These are phyloP conservation scores for Colletotrichum tropicicola DNA, from an alignment of 2,329 filamentous ascomycete genomes.

Conservation along the genomic window DNA sequence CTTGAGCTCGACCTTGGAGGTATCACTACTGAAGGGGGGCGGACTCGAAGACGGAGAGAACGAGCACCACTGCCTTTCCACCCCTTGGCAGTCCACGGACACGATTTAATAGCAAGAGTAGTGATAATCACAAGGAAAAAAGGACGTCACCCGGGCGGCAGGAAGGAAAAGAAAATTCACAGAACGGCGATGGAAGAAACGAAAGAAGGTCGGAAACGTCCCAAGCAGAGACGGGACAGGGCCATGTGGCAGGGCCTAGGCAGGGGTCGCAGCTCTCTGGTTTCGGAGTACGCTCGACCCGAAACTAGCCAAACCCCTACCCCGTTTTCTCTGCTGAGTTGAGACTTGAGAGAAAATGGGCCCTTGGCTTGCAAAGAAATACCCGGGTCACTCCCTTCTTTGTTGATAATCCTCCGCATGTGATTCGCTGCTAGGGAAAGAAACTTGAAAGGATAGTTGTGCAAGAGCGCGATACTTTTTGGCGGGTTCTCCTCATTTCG, in stretches of 20 bases:
- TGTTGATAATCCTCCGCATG: too few relatives aligned
- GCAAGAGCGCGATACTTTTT: too few relatives aligned
- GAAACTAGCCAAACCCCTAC: conserved; percentile 23
- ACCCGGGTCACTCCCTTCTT: too few relatives aligned
- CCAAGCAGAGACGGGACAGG: neutral
- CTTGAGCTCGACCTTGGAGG: too few relatives aligned
- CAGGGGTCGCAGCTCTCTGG: conserved; percentile 10
- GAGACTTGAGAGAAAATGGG: too few relatives aligned
- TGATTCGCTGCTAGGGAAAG: too few relatives aligned
- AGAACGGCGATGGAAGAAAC: conserved; percentile 17
- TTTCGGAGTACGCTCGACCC: conserved; percentile 26
- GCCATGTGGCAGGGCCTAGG: neutral
- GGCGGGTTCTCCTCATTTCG: too few relatives aligned
- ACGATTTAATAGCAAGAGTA: neutral
- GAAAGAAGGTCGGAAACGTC: neutral
- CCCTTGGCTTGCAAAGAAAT: too few relatives aligned
- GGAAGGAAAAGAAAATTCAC: neutral
- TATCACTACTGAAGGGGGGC: neutral
- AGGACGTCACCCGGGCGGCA: neutral
- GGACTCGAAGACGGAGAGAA: neutral
- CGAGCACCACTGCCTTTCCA: neutral
- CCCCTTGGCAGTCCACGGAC: too few relatives aligned
- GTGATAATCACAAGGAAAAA: neutral
- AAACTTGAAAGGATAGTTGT: too few relatives aligned
- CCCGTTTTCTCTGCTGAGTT: neutral